phyloP scores from a whole-genome alignment of 2,329 filamentous ascomycete species.

The Triangularia verruculosa region DNA sequence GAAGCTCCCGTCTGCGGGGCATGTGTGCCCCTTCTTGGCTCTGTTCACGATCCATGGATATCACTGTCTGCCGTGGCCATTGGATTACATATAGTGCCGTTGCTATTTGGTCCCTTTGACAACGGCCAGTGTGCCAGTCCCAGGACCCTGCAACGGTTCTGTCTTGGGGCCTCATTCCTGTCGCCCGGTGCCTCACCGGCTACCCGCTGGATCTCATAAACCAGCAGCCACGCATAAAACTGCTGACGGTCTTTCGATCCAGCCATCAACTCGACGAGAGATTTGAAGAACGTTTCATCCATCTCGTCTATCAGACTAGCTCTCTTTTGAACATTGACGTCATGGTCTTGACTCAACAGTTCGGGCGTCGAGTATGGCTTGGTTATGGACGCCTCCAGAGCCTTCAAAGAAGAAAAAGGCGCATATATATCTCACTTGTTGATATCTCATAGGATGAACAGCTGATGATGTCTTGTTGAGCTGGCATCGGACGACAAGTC shows the following conservation, averaged over 20 bases:
- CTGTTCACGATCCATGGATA: conserved; percentile 1
- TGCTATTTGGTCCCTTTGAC: conserved; percentile 8
- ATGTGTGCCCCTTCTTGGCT: conserved; percentile 5
- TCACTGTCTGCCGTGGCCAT: background rate
- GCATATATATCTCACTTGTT: background rate
- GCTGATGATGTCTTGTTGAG: background rate
- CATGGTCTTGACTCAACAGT: background rate
- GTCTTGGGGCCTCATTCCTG: background rate
- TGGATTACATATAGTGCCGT: conserved; percentile 4
- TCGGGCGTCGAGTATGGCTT: background rate
- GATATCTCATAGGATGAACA: background rate
- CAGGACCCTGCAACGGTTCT: background rate
- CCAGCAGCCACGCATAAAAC: background rate
- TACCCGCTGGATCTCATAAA: background rate
- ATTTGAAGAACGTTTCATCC: background rate
- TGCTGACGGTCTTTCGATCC: background rate
- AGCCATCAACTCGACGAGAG: background rate
- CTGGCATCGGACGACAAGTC: background rate
- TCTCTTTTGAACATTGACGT: background rate
- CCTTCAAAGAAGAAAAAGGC: background rate
- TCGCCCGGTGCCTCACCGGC: background rate
- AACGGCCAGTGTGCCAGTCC: no score
- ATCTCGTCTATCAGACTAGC: background rate
- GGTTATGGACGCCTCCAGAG: background rate
- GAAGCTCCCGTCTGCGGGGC: conserved; percentile 7